Conservation (phyloP, 192 early-diverging fungal species). For the Backusella westeae region DNA sequence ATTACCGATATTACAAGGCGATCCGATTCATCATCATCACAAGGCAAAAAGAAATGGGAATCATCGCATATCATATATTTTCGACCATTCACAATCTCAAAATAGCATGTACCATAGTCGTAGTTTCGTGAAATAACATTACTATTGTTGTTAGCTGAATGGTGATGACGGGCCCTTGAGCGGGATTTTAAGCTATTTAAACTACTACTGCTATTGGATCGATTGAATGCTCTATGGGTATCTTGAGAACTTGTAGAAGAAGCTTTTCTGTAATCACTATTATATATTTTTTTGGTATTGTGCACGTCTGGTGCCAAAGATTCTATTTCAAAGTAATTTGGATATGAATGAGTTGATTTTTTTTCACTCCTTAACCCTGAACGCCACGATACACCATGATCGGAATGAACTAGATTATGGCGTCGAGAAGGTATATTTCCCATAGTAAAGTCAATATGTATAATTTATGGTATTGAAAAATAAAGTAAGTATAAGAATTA, state of each 20-base stretch:
- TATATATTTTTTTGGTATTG: not conserved
- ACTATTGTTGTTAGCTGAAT: not conserved
- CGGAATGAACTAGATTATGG: not conserved
- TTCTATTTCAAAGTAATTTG: not conserved
- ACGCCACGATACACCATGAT: not conserved
- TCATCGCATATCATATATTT: constrained; percentile 2
- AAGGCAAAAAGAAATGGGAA: constrained; percentile 12
- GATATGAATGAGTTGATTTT: not conserved
- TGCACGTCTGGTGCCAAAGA: not conserved
- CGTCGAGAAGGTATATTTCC: not conserved
- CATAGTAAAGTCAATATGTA: not conserved
- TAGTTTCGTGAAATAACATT: not conserved
- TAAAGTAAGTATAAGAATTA: not conserved
- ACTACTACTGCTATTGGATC: not conserved
- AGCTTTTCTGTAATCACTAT: not conserved
- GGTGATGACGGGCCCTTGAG: not conserved
- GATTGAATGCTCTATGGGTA: not conserved
- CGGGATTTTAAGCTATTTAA: not conserved
- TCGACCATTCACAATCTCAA: not conserved
- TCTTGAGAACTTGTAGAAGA: not conserved
- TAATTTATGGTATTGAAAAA: not conserved
- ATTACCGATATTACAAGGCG: constrained; percentile 21
- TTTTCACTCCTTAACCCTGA: not conserved
- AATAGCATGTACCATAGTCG: not conserved
- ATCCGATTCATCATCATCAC: constrained; percentile 30